phyloP scores from a whole-genome alignment of 352 stramenopile genomes.

The Salisapilia sapeloensis region DNA sequence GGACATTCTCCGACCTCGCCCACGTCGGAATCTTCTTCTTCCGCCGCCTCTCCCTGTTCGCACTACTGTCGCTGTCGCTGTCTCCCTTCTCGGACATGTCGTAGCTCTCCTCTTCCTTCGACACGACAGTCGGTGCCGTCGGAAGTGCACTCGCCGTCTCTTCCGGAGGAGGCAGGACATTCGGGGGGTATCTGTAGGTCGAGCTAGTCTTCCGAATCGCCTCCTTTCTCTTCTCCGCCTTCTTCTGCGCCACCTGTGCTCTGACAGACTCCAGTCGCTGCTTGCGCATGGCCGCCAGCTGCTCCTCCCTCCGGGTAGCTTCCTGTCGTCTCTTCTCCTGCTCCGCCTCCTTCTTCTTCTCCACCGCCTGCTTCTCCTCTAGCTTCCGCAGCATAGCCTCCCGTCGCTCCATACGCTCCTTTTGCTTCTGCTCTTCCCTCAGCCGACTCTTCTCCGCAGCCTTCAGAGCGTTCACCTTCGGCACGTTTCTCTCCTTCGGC shows the following conservation, averaged over 20 bases:
- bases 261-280: too few species aligned
- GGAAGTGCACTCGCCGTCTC: conserved; percentile 7
- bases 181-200: conserved; percentile 2
- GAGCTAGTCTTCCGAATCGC: too few species aligned
- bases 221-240: conserved; percentile 24
- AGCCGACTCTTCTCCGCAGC: conserved; percentile 43
- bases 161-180: conserved; percentile 6
- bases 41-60: conserved; percentile 23
- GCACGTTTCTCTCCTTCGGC: conserved; percentile 13
- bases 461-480: conserved; percentile 51
- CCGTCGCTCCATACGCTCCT: conserved; percentile 44
- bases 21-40: conserved; percentile 70
- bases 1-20: conserved; percentile 58
- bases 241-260: conserved; percentile 13
- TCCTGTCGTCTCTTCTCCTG: conserved; percentile 21
- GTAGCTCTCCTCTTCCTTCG: conserved; percentile 19
- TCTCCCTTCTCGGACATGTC: conserved; percentile 72
- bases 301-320: too few species aligned
- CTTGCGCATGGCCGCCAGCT: too few species aligned
- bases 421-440: conserved; percentile 44
- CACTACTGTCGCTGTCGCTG: conserved; percentile 17
- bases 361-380: conserved; percentile 46
- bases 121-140: background rate
- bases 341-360: conserved; percentile 11
- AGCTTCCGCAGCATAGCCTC: conserved; percentile 49